Evolutionary conservation across 2,329 filamentous ascomycete species (phyloP).

Genomic region (Pseudogymnoascus sp.): DNA sequence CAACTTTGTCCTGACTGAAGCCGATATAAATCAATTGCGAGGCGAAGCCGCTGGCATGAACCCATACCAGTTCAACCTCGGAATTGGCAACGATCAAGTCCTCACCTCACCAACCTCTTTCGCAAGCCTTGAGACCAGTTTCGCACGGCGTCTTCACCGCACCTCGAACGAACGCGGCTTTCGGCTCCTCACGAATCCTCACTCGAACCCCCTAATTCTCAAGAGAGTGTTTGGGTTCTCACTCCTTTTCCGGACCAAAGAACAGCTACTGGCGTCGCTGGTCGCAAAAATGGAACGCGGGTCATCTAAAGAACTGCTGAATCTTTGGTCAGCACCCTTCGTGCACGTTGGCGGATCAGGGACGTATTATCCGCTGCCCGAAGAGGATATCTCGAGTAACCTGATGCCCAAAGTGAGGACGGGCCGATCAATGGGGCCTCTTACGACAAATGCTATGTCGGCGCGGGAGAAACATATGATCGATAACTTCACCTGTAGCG

Average conservation of each 20-base stretch:
- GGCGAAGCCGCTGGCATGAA: slow-evolving; percentile 28
- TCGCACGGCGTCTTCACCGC: slow-evolving; percentile 66
- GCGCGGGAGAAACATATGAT: slow-evolving; percentile 41
- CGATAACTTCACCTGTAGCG: slow-evolving; percentile 44
- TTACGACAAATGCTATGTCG: slow-evolving; percentile 35
- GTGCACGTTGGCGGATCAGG: slow-evolving; percentile 63
- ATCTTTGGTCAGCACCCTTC: slow-evolving; percentile 55
- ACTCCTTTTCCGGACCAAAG: slow-evolving; percentile 51
- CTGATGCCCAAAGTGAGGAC: slow-evolving; percentile 28
- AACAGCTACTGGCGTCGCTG: slow-evolving; percentile 37
- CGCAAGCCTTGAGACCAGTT: slow-evolving; percentile 58
- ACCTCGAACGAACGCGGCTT: slow-evolving; percentile 57
- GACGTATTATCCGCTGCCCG: slow-evolving; percentile 49
- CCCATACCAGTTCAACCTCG: slow-evolving; percentile 24
- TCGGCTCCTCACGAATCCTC: slow-evolving; percentile 46
- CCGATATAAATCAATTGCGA: slow-evolving; percentile 25
- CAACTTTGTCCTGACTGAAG: slow-evolving; percentile 40
- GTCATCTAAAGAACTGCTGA: slow-evolving; percentile 41
- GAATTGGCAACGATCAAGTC: slow-evolving; percentile 13
- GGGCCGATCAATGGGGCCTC: slow-evolving; percentile 45
- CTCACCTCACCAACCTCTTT: slow-evolving; percentile 45
- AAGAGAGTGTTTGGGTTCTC: slow-evolving; percentile 63
- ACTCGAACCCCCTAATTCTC: slow-evolving; percentile 44
- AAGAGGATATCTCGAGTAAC: slow-evolving; percentile 23
- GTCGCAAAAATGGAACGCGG: slow-evolving; percentile 24